Percentiles rank a stretch among this genome's conserved stretches.
phyloP scores from a whole-genome alignment of 1,284 basidiomycete species.

The Leccinum griseonigrum region DNA sequence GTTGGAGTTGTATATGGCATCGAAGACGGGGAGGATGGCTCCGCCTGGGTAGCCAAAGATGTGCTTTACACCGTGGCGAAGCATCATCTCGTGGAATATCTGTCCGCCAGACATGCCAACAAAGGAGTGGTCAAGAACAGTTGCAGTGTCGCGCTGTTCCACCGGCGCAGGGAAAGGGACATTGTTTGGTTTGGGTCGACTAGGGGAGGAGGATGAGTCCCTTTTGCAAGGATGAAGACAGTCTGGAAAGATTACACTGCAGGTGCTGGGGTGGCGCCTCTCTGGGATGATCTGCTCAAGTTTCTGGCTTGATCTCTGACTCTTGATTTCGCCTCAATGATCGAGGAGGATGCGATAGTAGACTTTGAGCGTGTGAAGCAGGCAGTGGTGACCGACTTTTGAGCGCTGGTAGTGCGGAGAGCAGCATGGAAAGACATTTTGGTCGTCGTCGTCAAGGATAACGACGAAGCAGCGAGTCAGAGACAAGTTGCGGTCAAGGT shows the following conservation, averaged over 20 bases:
- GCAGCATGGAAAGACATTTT: constrained; percentile 34
- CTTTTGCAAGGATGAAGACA: constrained; percentile 4
- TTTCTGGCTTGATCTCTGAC: constrained; percentile 65
- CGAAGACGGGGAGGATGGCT: constrained; percentile 97
- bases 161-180: constrained; percentile 43
- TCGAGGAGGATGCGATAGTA: constrained; percentile 48
- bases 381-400: constrained; percentile 39
- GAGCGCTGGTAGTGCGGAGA: constrained; percentile 44
- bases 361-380: constrained; percentile 52
- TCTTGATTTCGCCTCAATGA: constrained; percentile 69
- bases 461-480: constrained; percentile 11
- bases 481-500: neutral
- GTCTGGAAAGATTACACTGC: constrained; percentile 42
- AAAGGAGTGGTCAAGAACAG: constrained; percentile 71
- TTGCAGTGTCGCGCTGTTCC: constrained; percentile 46
- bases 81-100: constrained; percentile 99
- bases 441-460: constrained; percentile 7
- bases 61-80: constrained; percentile 93
- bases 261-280: constrained; percentile 56
- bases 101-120: constrained; percentile 94
- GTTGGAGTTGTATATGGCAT: constrained; percentile 96
- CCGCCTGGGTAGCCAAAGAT: constrained; percentile 98
- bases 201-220: constrained; percentile 28
- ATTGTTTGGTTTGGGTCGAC: constrained; percentile 62
- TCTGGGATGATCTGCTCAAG: constrained; percentile 66